Percentiles rank a stretch among this genome's conserved stretches.
Conservation (phyloP, 225 moss, liverwort and hornwort species). For the Marchantia polymorpha region DNA sequence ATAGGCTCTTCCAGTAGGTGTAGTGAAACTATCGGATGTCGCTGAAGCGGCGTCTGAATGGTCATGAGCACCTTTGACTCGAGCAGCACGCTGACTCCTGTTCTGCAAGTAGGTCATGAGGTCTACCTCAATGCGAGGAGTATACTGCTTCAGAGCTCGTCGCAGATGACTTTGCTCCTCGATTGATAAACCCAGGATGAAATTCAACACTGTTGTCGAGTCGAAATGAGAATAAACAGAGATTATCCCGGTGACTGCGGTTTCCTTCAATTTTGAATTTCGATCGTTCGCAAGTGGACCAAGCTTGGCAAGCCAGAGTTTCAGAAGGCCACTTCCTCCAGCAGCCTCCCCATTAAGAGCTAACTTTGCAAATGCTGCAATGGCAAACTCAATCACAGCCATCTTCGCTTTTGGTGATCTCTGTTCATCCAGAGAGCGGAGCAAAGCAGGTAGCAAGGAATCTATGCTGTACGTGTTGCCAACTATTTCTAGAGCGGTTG, state of each 20-base stretch:
- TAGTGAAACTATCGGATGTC: slow-evolving; percentile 46
- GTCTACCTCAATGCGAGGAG: slow-evolving; percentile 98
- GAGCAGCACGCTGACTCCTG: slow-evolving; percentile 71
- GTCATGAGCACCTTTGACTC: slow-evolving; percentile 57
- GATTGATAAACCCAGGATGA: slow-evolving; percentile 87
- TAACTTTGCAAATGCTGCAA: slow-evolving; percentile 80
- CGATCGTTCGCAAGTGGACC: slow-evolving; percentile 95
- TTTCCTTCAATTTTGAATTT: slow-evolving; percentile 88
- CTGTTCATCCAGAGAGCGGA: slow-evolving; percentile 95
- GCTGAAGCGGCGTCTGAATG: slow-evolving; percentile 55
- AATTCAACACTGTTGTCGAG: slow-evolving; percentile 81
- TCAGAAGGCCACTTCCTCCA: slow-evolving; percentile 85
- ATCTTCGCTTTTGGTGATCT: slow-evolving; percentile 95
- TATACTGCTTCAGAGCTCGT: slow-evolving; percentile 88
- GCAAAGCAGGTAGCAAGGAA: slow-evolving; percentile 79
- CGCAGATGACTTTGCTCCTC: slow-evolving; percentile 91
- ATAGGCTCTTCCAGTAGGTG: slow-evolving; percentile 46
- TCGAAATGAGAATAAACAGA: slow-evolving; percentile 96
- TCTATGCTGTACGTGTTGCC: slow-evolving; percentile 93
- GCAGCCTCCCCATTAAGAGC: slow-evolving; percentile 74
- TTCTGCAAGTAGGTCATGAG: slow-evolving; percentile 90
- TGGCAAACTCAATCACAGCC: slow-evolving; percentile 92
- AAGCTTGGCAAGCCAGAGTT: slow-evolving; percentile 91
- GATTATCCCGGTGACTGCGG: slow-evolving; percentile 89
- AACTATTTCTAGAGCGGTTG: slow-evolving; percentile 75